Conservation (phyloP, 306 rosid genomes). For the Crotalaria pallida region DNA sequence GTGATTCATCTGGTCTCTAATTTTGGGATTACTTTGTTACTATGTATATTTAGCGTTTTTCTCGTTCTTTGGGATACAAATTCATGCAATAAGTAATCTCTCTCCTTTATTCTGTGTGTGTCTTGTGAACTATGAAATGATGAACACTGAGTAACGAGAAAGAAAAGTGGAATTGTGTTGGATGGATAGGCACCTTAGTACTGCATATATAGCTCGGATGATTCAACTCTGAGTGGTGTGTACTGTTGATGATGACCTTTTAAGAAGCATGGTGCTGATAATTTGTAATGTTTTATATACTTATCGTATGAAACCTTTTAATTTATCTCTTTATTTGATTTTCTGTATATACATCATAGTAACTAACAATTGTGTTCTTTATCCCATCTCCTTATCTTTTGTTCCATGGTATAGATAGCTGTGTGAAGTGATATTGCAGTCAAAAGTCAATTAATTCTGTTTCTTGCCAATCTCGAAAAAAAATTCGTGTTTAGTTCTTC, state of each 20-base stretch:
- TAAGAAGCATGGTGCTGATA: neutral
- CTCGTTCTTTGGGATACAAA: neutral
- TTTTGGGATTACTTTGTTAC: neutral
- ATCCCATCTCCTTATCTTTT: neutral
- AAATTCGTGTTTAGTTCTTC: neutral
- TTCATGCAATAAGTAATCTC: neutral
- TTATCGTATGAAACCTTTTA: neutral
- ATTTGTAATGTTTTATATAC: neutral
- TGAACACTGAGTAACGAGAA: neutral
- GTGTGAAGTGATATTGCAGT: neutral
- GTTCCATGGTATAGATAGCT: neutral
- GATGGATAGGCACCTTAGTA: neutral
- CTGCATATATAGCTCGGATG: neutral
- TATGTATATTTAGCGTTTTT: neutral
- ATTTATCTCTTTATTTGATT: neutral
- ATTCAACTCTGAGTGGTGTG: neutral
- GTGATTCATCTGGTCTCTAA: neutral
- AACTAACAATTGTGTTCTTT: neutral
- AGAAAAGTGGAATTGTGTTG: neutral
- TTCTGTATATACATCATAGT: neutral
- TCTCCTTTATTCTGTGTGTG: neutral
- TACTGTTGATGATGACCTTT: neutral
- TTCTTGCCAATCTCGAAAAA: neutral
- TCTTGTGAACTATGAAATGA: conserved; percentile 3
- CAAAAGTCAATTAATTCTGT: neutral